Conservation (phyloP, 768 basidiomycete genomes). For the Tremella yokohamensis region DNA sequence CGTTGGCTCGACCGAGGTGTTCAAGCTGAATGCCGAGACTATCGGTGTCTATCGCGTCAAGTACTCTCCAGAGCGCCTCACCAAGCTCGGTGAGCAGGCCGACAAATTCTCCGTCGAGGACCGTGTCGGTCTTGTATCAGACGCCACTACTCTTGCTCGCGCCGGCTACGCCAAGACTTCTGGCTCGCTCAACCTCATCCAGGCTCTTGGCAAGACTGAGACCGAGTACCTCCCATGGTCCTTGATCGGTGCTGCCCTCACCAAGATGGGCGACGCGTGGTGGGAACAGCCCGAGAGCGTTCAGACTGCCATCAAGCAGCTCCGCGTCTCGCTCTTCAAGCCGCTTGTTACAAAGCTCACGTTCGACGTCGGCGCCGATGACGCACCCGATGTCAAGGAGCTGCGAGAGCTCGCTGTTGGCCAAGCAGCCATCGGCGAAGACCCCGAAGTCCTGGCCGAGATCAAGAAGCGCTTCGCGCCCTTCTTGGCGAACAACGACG, state of each 20-base stretch:
- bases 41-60: slow-evolving; percentile 82
- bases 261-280: slow-evolving; percentile 64
- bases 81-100: slow-evolving; percentile 74
- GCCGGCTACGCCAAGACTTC: slow-evolving; percentile 76
- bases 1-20: slow-evolving; percentile 64
- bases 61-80: slow-evolving; percentile 75
- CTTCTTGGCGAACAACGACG: slow-evolving; percentile 69
- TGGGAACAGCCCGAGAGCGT: slow-evolving; percentile 69
- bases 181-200: slow-evolving; percentile 68
- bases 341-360: slow-evolving; percentile 77
- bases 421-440: slow-evolving; percentile 46
- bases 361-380: slow-evolving; percentile 65
- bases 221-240: slow-evolving; percentile 82
- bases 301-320: slow-evolving; percentile 55
- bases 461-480: slow-evolving; percentile 66
- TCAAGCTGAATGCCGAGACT: slow-evolving; percentile 87
- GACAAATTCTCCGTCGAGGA: slow-evolving; percentile 80
- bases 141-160: slow-evolving; percentile 72
- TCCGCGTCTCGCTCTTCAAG: slow-evolving; percentile 55
- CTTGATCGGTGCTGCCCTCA: slow-evolving; percentile 62
- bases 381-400: slow-evolving; percentile 65
- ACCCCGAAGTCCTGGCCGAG: slow-evolving; percentile 62
- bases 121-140: slow-evolving; percentile 81
- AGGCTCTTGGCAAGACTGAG: slow-evolving; percentile 64
- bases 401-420: slow-evolving; percentile 71